Conservation (phyloP, 345 rosid species). For the Syzygium aqueum region DNA sequence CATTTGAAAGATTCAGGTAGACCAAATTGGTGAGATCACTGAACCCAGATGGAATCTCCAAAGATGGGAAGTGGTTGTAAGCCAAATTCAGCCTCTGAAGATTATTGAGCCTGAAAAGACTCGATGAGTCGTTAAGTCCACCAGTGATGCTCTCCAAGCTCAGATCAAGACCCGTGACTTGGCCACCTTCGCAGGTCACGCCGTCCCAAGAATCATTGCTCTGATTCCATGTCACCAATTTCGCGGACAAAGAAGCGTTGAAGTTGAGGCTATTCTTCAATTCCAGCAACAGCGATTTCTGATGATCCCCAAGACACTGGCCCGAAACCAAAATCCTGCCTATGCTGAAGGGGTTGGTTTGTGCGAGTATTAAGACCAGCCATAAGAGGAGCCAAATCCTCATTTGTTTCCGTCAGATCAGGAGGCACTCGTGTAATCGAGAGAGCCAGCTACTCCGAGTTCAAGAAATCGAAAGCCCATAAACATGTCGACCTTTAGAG, state of each 20-base stretch:
- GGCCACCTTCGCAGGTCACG: slow-evolving; percentile 17
- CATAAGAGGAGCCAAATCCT: slow-evolving; percentile 4
- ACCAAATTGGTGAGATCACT: slow-evolving; percentile 13
- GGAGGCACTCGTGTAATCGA: accelerated
- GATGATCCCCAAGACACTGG: slow-evolving; percentile 23
- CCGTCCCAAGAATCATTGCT: slow-evolving; percentile 24
- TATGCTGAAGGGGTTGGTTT: not conserved
- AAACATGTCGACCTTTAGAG: not conserved
- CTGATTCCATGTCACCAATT: slow-evolving; percentile 17
- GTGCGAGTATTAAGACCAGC: not conserved
- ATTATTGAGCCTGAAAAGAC: slow-evolving; percentile 21
- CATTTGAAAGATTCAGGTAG: slow-evolving; percentile 29
- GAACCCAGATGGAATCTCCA: slow-evolving; percentile 17
- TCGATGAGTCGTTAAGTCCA: slow-evolving; percentile 10
- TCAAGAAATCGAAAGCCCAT: not conserved
- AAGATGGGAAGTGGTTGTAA: slow-evolving; percentile 10
- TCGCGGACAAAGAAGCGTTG: not conserved
- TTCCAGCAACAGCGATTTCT: slow-evolving; percentile 15
- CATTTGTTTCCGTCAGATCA: slow-evolving; percentile 7
- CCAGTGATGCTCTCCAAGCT: slow-evolving; percentile 13
- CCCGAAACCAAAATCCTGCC: slow-evolving; percentile 7
- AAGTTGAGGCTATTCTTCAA: slow-evolving; percentile 14
- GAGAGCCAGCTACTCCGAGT: not conserved
- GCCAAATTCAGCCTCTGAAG: slow-evolving; percentile 33
- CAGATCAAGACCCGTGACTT: slow-evolving; percentile 22